Evolutionary conservation across 768 basidiomycete genomes (phyloP), one percentile per base, ranked within the genome.

Genomic region (Russula sp.): DNA sequence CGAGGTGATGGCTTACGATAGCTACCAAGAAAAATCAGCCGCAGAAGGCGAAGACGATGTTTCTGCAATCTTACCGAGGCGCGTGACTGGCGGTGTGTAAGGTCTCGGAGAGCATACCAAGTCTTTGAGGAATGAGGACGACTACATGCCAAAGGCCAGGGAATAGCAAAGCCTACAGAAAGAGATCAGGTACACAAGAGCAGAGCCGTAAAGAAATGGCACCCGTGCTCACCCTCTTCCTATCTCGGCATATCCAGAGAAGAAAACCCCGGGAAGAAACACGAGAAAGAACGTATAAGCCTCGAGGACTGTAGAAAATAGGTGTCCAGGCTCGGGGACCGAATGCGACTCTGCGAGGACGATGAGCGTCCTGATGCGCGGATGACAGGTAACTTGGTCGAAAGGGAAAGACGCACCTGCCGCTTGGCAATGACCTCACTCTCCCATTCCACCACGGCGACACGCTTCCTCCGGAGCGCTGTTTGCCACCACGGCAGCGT

Each of bases 201-300:
- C 53, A 31, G 11, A 39, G 49, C 11, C n/a, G 47, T 4, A 49
- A 32, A 11, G 32, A 35, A 31, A 18, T 11, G 31, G 11, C n/a
- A 27, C 27, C 2, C 27, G 18, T 22, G 27, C 86, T 66, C 71
- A 93, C 92, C 86, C 92, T 69, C 84, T 74, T 13, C 88, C 93
- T 47, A 86, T 76, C 47, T 86, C 81, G 3, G 76, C 77, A 66
- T 85, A 81, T 0, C 95, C 95, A 70, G 96, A 97, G 79, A 94
- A 98, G 70, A 89, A 96, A 65, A 91, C 79, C 0, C 85, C 77
- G 0, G 96, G 96, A 6, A 99, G 77, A 64, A 89, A 81, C 37
- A 85, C 83, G 88, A 96, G 92, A 80, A 98, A 98, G 76, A 94
- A 98, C 0, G 89, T 93, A 69, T 94, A 10, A 92, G 77, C 0